Evolutionary conservation across 441 rosid species (phyloP), one percentile per base, ranked within the genome.

Genomic region (Populus hybrid): DNA sequence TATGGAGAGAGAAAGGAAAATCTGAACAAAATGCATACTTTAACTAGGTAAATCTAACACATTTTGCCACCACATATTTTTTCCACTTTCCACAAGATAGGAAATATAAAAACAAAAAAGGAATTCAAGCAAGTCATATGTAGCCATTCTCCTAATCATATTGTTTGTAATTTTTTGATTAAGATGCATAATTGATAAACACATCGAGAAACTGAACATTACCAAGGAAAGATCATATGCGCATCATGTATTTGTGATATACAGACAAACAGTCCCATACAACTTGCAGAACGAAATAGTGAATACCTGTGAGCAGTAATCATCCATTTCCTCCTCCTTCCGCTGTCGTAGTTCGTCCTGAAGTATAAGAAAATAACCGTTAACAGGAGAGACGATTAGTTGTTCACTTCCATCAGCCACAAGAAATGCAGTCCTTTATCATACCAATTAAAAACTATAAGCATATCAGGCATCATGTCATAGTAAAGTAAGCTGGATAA

Each of bases 261-360:
- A 19, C 19, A 30, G 75, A 80, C 35, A 65, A 77, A 26, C 35
- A 71, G 35, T 71, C 7, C 65, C 35, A 67, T 28, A 76, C 34
- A 76, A 21, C 24, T 74, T 38, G 38, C 68, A 72, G 77, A 75
- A 75, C 40, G 9, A 80, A 76, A 11, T 23, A 70, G 66, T 23
- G 46, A 88, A 77, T 82, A 94, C 99, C 94, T 94, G 92, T 79
- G 99, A 97, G 76, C 97, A 97, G 75, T 97, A 94, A 86, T 97
- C 98, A 84, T 96, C 98, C 86, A 93, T 89, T 79, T 92, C 95
- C 89, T 96, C 99, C 85, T 94, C 98, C 80, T 89, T 91, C 76
- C 84, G 93, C 77, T 96, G 99, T 34, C 97, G 95, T 67, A 90
- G 79, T 84, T 94, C 98, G 84, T 96, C 93, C 99, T 96, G 76